These are phyloP conservation scores for Filosporella fistucella DNA, from an alignment of 495 filamentous ascomycete genomes.

Conservation along the genomic window DNA sequence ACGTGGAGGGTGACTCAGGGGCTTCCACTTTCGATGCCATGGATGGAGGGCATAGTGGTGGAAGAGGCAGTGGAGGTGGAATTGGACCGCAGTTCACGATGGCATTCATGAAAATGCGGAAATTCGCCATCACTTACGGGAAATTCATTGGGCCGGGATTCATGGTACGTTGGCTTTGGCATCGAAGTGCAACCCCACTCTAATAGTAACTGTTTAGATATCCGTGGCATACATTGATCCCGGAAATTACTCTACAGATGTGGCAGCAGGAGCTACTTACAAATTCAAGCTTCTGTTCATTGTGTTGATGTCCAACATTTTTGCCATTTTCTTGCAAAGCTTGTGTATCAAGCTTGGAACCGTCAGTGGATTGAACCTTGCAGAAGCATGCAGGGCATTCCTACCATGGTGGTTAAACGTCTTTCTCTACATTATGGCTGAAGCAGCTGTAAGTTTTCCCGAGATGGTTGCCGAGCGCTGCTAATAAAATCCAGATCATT, in stretches of 20 bases:
- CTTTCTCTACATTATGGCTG: slow-evolving; percentile 67
- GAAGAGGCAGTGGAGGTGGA: background rate
- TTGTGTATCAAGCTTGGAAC: slow-evolving; percentile 80
- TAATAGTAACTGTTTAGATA: slow-evolving; percentile 11
- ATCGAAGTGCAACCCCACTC: background rate
- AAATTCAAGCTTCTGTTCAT: slow-evolving; percentile 72
- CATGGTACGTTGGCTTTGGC: slow-evolving; percentile 36
- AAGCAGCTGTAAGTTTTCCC: slow-evolving; percentile 51
- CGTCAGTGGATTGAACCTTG: slow-evolving; percentile 79
- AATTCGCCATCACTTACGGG: slow-evolving; percentile 54
- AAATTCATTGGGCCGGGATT: slow-evolving; percentile 86
- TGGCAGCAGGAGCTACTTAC: slow-evolving; percentile 64
- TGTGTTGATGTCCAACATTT: slow-evolving; percentile 76
- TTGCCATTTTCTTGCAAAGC: slow-evolving; percentile 79
- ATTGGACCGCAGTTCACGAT: background rate
- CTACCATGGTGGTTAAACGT: slow-evolving; percentile 74
- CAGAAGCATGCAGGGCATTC: slow-evolving; percentile 72
- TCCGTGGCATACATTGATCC: slow-evolving; percentile 62
- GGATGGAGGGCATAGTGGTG: background rate
- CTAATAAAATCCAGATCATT: slow-evolving; percentile 49
- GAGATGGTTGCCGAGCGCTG: background rate
- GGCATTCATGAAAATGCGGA: slow-evolving; percentile 24
- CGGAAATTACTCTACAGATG: slow-evolving; percentile 83
- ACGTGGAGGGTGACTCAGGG: slow-evolving; percentile 7
- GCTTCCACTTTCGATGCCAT: background rate